phyloP scores from a whole-genome alignment of 2,329 filamentous ascomycete genomes.

The Trichophyton equinum region DNA sequence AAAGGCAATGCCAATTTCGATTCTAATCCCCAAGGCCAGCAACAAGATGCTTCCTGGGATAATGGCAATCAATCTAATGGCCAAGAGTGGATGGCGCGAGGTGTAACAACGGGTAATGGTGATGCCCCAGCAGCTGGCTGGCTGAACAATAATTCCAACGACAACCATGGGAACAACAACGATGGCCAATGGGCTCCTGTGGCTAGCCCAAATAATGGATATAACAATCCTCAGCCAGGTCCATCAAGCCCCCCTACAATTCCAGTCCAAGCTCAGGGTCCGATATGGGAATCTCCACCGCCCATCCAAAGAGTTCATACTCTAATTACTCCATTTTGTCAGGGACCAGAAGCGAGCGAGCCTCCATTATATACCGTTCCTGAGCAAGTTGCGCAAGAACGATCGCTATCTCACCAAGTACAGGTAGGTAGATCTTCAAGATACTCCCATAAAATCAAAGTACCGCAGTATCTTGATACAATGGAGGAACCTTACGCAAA shows the following conservation, averaged over 20 bases:
- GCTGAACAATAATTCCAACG: not conserved
- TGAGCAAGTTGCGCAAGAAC: constrained; percentile 10
- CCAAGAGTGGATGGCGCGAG: not conserved
- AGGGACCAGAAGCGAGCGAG: constrained; percentile 9
- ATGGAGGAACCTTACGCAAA: constrained; percentile 22
- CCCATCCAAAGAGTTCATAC: constrained; percentile 4
- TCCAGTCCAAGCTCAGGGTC: not conserved
- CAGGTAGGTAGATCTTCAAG: constrained; percentile 19
- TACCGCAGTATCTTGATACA: constrained; percentile 20
- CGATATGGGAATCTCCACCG: constrained; percentile 1
- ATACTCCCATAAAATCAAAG: constrained; percentile 20
- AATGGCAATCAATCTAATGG: not conserved
- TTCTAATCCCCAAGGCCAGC: not conserved
- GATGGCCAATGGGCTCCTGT: not conserved
- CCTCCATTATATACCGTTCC: constrained; percentile 16
- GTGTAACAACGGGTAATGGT: not conserved
- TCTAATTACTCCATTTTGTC: constrained; percentile 10
- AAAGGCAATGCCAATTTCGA: not conserved
- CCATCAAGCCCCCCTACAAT: not conserved
- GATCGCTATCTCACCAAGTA: constrained; percentile 20
- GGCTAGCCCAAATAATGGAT: constrained; percentile 2
- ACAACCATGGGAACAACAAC: not conserved
- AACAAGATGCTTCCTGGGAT: not conserved
- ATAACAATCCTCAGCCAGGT: constrained; percentile 2
- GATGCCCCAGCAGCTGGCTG: not conserved